These are phyloP conservation scores for Trichoderma sp. DNA, from an alignment of 2,329 filamentous ascomycete species.

Conservation along the genomic window DNA sequence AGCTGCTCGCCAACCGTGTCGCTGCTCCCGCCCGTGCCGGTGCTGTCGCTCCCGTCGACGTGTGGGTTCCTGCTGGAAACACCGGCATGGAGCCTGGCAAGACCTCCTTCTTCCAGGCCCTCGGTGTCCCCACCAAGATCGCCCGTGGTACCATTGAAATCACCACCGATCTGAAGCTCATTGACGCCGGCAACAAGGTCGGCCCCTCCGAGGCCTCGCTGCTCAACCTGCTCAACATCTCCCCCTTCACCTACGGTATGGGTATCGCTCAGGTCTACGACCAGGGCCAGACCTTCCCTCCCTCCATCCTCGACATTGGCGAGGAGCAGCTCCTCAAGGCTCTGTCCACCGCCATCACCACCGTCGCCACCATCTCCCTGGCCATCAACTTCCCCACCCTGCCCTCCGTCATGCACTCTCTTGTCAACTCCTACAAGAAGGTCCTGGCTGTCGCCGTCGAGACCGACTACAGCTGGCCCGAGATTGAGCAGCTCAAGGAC, in stretches of 20 bases:
- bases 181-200: slow-evolving; percentile 91
- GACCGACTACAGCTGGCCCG: slow-evolving; percentile 92
- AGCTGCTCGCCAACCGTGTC: slow-evolving; percentile 96
- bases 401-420: slow-evolving; percentile 91
- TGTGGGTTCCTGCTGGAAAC: slow-evolving; percentile 96
- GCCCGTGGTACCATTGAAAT: slow-evolving; percentile 99
- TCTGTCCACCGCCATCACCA: slow-evolving; percentile 78
- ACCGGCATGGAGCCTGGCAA: slow-evolving; percentile 99
- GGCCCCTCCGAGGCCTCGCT: slow-evolving; percentile 98
- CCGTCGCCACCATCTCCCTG: slow-evolving; percentile 89
- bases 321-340: slow-evolving; percentile 90
- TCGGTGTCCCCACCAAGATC: slow-evolving; percentile 99
- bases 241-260: slow-evolving; percentile 99
- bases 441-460: slow-evolving; percentile 83
- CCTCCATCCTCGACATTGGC: slow-evolving; percentile 86
- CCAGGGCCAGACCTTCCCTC: slow-evolving; percentile 87
- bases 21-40: slow-evolving; percentile 97
- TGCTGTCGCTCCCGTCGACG: slow-evolving; percentile 90
- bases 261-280: slow-evolving; percentile 96
- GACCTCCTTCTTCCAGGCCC: slow-evolving; percentile 99
- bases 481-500: slow-evolving; percentile 98
- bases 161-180: slow-evolving; percentile 94
- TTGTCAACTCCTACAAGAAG: slow-evolving; percentile 99
- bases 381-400: slow-evolving; percentile 94
- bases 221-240: slow-evolving; percentile 99